These are phyloP conservation scores for Geotrichum phurueaensis DNA, from an alignment of 1,139 yeast genomes.

Conservation along the genomic window DNA sequence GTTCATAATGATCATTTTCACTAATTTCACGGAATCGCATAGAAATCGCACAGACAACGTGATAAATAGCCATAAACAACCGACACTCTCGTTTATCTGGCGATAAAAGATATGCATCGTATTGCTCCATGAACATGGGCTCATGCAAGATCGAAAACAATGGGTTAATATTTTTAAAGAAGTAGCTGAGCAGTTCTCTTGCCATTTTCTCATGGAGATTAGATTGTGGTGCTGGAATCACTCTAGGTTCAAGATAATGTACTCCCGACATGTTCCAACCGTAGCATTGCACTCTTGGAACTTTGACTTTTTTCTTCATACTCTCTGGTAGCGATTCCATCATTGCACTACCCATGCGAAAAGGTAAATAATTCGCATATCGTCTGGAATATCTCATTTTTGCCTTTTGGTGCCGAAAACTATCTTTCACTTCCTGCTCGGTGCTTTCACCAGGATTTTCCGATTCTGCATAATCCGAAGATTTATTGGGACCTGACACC, in stretches of 20 bases:
- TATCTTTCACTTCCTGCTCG: not conserved
- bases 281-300: constrained; percentile 55
- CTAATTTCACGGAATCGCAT: constrained; percentile 50
- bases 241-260: constrained; percentile 43
- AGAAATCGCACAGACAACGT: constrained; percentile 47
- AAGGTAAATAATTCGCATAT: constrained; percentile 16
- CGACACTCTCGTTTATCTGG: constrained; percentile 30
- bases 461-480: constrained; percentile 8
- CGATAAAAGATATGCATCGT: constrained; percentile 36
- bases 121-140: constrained; percentile 50
- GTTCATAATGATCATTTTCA: constrained; percentile 30
- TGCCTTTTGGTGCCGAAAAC: not conserved
- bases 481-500: not conserved
- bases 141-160: constrained; percentile 52
- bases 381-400: constrained; percentile 16
- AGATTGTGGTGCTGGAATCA: constrained; percentile 34
- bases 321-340: constrained; percentile 23
- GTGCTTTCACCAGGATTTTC: constrained; percentile 6
- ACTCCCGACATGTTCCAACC: constrained; percentile 66
- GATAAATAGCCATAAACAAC: constrained; percentile 49
- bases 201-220: constrained; percentile 18
- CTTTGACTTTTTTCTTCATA: constrained; percentile 37
- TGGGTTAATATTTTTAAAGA: constrained; percentile 49
- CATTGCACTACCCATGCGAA: constrained; percentile 16
- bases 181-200: constrained; percentile 39